These are phyloP conservation scores for Blastomyces percursus DNA, from an alignment of 2,329 filamentous ascomycete genomes.

Conservation along the genomic window DNA sequence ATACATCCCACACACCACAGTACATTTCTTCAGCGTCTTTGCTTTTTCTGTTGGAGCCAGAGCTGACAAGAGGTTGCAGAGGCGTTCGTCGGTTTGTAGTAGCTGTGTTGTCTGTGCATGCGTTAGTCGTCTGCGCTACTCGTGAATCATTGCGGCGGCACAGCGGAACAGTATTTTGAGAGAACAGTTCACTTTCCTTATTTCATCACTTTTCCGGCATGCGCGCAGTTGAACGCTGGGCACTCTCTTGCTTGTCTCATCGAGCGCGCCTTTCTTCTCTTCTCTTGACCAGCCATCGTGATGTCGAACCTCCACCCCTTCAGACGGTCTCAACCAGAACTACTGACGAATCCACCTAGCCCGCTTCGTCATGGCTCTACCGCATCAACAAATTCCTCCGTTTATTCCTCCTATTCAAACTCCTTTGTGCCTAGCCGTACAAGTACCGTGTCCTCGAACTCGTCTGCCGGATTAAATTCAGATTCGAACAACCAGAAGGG, in stretches of 20 bases:
- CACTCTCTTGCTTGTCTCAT: conserved; percentile 18
- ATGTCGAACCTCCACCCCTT: conserved; percentile 32
- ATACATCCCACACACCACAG: neutral
- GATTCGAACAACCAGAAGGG: conserved; percentile 40
- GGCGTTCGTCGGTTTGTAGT: neutral
- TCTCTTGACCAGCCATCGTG: conserved; percentile 20
- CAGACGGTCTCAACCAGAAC: conserved; percentile 31
- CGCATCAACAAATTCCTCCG: conserved; percentile 45
- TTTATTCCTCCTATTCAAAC: conserved; percentile 40
- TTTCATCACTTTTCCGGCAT: conserved; percentile 26
- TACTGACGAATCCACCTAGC: conserved; percentile 35
- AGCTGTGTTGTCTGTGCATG: neutral
- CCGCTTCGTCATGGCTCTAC: conserved; percentile 44
- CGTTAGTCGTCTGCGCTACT: neutral
- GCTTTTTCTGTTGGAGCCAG: neutral
- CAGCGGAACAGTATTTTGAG: neutral
- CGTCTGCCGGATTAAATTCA: conserved; percentile 40
- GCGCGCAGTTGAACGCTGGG: conserved; percentile 26
- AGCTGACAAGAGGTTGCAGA: neutral
- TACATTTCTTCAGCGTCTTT: neutral
- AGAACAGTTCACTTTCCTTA: neutral
- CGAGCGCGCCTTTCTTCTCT: conserved; percentile 21
- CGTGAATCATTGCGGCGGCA: neutral
- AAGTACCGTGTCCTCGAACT: conserved; percentile 61
- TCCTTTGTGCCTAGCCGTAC: conserved; percentile 45